Base-by-base conservation (phyloP, 257 asterid species). In the Solanum paucissectum region DNA sequence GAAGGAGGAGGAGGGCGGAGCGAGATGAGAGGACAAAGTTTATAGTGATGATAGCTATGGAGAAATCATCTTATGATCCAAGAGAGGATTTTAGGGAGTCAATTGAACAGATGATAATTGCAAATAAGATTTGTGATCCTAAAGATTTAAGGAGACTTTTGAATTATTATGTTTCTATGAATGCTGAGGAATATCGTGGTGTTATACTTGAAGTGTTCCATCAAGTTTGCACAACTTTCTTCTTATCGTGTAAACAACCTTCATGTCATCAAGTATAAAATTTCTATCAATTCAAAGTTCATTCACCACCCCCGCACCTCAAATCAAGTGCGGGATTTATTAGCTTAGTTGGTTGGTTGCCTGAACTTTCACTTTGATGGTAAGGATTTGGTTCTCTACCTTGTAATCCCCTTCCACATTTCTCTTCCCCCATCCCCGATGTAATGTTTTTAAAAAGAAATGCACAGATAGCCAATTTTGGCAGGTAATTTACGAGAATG, bases 1-100 rank as follows among this genome's bases (percentile, higher is more conserved):
- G 52, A 40, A 85, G 49, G 88, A 87, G 89, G 71, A 72, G 89
- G 74, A 85, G 52, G 83, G 44, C 89, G 83, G 91, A 88, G 3
- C 86, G 89, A 88, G 81, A 86, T 0, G 92, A 88, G 12, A 92
- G 87, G 5, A 90, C 90, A 21, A 94, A 91, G 92, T 91, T 95
- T 21, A 88, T 94, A 1, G 92, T 95, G 49, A 91, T 94, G 94
- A 89, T 95, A 91, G 96, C 98, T 3, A 91, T 90, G 96, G 96
- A 95, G 96, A 95, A 94, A 89, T 85, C 93, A 2, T 91, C 97
- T 11, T 91, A 87, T 75, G 95, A 95, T 91, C 98, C 98, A 6
- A 91, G 94, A 83, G 89, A 92, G 90, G 97, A 95, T 88, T 94
- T 95, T 88, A 91, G 94, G 68, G 94, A 92, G 87, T 95, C 98